Evolutionary conservation across 768 basidiomycete species (phyloP), one percentile per base, ranked within the genome.

Genomic region (Lactarius sanguifluus): DNA sequence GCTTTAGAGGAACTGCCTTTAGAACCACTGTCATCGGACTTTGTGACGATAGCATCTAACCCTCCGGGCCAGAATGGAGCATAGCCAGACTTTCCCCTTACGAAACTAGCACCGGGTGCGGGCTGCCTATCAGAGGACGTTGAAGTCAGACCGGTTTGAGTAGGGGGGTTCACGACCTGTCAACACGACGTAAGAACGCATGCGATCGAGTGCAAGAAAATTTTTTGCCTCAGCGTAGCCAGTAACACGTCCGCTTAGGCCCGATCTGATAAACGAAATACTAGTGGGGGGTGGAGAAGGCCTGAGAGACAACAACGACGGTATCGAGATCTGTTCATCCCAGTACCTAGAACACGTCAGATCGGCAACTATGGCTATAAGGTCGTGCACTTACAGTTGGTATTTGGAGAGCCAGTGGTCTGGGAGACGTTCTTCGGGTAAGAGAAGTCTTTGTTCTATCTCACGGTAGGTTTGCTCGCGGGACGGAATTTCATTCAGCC

Each of bases 11-110:
- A 79, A 36, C 78, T 71, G 5, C 83, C 72, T 2, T 70, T 40
- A 41, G 58, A 1, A 20, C 34, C 64, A 3, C 54, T 36, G 7
- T 68, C 43, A 23, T 72, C 71, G 5, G 62, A 16, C 13, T 58
- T 72, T 68, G 52, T 47, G 41, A 75, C 69, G 20, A 81, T 79
- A 70, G 89, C 88, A 52, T 93, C 94, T 12, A 98, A 79, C 2
- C 97, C 97, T 56, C 97, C 97, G 7, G 97, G 97, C 79, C 88
- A 85, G 77, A 98, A 98, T 1, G 97, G 97, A 10, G 96, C 86
- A 77, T 96, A 86, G 54, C 91, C 90, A 25, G 94, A 91, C 77
- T 96, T 97, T 55, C 97, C 97, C 64, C 96, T 82, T 23, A 98
- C 95, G 76, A 98, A 98, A 63, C 85, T 88, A 62, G 85, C 82